Base-by-base conservation (phyloP, 352 stramenopile species). In the Globisporangium parvum region DNA sequence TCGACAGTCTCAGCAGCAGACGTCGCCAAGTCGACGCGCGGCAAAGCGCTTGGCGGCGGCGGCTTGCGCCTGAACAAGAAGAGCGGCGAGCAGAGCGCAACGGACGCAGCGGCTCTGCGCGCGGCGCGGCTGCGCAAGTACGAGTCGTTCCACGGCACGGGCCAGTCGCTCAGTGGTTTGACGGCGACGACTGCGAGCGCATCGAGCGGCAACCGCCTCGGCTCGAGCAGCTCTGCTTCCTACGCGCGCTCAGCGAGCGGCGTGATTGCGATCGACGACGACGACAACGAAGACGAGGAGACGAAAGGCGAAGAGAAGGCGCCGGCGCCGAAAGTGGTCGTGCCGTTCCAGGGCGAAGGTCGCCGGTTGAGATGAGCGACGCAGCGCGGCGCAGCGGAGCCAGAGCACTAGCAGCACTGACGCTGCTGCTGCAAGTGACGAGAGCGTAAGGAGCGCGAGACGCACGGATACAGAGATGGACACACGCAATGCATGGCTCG, bases 131-230 rank as follows among this genome's bases (percentile, higher is more conserved):
- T 94, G 59, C 70, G 75, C 28, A 90, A 86, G 55, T 93, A 89
- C 62, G 82, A 94, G 51, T 82, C 82, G 4, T 94, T 94, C 57
- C 82, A 93, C 47, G 85, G 85, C 47, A 87, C 82, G 26, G 85
- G 85, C 11, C 70, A 85, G 39, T 93, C 85, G 20, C 62, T 93
- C 5, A 88, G 71, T 55, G 80, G 83, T 8, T 66, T 71, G 40
- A 65, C 66, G 44, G 82, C 80, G 18, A 72, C 62, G 14, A 58
- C 47, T 3, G 28, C 50, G 2, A 28, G 53, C 6, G 46, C 44
- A 17, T 42, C 62, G 4, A 60, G 61, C 24, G 60, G 63, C 31
- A 57, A 53, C 51, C 53, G 60, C 17, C 51, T 78, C 11, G 66
- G 69, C 39, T 63, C 59, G 35, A 69, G 59, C 42, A 69, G 48